Evolutionary conservation across 1,139 yeast species (phyloP), one percentile per base, ranked within the genome.

Genomic region (Wickerhamomyces sp.): DNA sequence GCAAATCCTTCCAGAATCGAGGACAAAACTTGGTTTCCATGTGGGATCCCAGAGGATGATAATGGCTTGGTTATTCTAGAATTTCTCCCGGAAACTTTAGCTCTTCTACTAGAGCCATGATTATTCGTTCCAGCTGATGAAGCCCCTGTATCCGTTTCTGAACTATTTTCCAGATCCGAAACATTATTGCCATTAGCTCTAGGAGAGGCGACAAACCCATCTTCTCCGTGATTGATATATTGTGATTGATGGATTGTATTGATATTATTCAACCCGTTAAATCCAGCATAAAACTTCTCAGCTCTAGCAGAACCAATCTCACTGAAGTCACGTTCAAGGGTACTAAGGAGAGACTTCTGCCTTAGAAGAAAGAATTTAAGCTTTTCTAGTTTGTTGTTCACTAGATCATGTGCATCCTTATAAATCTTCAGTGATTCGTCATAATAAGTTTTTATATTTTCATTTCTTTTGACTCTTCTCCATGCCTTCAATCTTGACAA

Each of bases 331-430:
- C 52, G 49, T 14, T 59, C 59, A 27, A 58, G 47, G 27, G 57
- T 57, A 2, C 43, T 37, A 23, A 64, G 41, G 18, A 55, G 38
- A 15, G 42, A 43, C 36, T 52, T 60, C 45, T 67, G 70, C 37
- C 59, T 58, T 8, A 49, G 36, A 27, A 68, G 56, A 44, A 64
- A 64, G 18, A 53, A 53, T 45, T 68, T 68, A 32, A 66, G 50
- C 40, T 59, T 66, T 7, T 58, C 55, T 45, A 69, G 49, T 38
- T 66, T 58, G 3, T 48, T 48, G 14, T 62, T 50, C 42, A 66
- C 48, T 6, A 56, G 59, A 4, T 58, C 48, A 43, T 58, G 56
- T 27, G 64, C 56, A 4, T 58, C 53, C 32, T 61, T 54, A 45
- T 62, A 59, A 3, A 57, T 46, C 36, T 58, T 61, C 13, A 53